These are phyloP conservation scores for Mycosphaerella sp. DNA, from an alignment of 2,329 filamentous ascomycete genomes.

Conservation along the genomic window DNA sequence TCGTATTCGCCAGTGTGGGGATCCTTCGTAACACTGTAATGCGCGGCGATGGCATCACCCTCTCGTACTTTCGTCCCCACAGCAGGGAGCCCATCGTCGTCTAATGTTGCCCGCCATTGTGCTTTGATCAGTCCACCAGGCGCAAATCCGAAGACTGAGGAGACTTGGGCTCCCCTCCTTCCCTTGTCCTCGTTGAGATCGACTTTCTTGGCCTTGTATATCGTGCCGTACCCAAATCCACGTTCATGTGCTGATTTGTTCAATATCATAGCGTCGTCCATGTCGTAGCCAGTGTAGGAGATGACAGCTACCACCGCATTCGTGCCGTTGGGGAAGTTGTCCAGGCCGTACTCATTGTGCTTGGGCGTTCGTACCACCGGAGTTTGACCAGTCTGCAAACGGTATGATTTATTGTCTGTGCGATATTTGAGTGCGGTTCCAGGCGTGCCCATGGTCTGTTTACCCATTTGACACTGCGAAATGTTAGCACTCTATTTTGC, in stretches of 20 bases:
- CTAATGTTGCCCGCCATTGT: constrained; percentile 64
- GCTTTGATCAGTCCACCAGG: constrained; percentile 67
- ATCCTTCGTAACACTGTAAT: constrained; percentile 79
- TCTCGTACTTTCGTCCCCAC: constrained; percentile 71
- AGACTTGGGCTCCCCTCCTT: constrained; percentile 53
- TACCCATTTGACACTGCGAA: constrained; percentile 81
- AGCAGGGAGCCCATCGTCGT: constrained; percentile 79
- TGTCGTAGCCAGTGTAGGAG: constrained; percentile 98
- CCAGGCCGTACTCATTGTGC: constrained; percentile 92
- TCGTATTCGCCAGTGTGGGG: constrained; percentile 64
- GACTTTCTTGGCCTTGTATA: constrained; percentile 96
- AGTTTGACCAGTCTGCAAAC: constrained; percentile 90
- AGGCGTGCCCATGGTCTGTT: constrained; percentile 97
- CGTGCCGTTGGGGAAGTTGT: constrained; percentile 96
- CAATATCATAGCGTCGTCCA: constrained; percentile 99
- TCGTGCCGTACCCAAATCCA: constrained; percentile 89
- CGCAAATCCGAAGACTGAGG: constrained; percentile 85
- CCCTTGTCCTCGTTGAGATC: constrained; percentile 71
- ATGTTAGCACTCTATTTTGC: not conserved
- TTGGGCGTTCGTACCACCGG: constrained; percentile 86
- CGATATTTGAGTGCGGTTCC: constrained; percentile 76
- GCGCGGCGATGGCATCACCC: constrained; percentile 81
- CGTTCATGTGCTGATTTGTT: constrained; percentile 96
- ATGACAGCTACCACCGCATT: constrained; percentile 97
- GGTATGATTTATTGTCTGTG: constrained; percentile 96